These are phyloP conservation scores for Xylariaceae sp. DNA, from an alignment of 2,329 filamentous ascomycete genomes.

Conservation along the genomic window DNA sequence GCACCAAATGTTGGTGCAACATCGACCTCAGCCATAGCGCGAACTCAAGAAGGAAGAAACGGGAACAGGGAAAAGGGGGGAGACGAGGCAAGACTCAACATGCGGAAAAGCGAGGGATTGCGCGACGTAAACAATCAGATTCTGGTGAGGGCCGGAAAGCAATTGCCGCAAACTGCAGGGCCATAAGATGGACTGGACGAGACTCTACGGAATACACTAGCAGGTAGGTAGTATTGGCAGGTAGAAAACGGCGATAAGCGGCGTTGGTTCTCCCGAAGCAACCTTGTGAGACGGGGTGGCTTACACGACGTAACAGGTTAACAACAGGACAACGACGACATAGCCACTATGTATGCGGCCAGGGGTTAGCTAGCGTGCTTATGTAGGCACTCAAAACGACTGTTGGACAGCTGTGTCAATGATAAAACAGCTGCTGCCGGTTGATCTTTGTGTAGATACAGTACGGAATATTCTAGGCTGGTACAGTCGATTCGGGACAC, in stretches of 20 bases:
- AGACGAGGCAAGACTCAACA: constrained; percentile 18
- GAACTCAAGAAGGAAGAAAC: constrained; percentile 17
- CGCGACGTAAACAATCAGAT: constrained; percentile 5
- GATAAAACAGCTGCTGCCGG: too few species aligned
- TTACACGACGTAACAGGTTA: not conserved
- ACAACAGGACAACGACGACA: not conserved
- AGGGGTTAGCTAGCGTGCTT: not conserved
- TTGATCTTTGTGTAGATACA: too few species aligned
- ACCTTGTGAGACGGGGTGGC: not conserved
- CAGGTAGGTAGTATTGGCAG: not conserved
- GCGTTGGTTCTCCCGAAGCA: not conserved
- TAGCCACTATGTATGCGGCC: not conserved
- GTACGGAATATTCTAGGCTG: too few species aligned
- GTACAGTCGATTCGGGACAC: too few species aligned
- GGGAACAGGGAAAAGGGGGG: constrained; percentile 13
- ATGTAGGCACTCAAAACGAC: not conserved
- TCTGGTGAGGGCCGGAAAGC: constrained; percentile 8
- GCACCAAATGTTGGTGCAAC: constrained; percentile 81
- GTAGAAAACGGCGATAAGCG: not conserved
- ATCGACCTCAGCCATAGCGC: constrained; percentile 74
- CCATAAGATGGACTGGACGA: constrained; percentile 12
- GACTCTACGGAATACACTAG: not conserved
- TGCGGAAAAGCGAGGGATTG: constrained; percentile 17
- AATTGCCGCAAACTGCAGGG: constrained; percentile 8
- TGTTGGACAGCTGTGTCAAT: too few species aligned